phyloP scores from a whole-genome alignment of 1,284 basidiomycete species.

The Cutaneotrichosporon spelunceum region DNA sequence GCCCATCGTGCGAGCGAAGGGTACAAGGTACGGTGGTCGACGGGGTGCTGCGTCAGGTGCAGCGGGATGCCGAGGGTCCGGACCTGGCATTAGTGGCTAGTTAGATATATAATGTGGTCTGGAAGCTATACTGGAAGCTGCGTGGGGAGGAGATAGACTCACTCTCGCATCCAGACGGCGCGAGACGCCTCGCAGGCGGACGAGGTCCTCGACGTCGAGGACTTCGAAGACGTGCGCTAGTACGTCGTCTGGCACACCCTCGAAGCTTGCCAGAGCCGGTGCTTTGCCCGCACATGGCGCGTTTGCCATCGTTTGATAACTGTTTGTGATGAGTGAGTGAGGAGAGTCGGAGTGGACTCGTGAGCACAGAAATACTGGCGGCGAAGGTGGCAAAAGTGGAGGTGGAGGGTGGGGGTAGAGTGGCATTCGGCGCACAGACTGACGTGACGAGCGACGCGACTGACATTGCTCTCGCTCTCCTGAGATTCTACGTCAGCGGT shows the following conservation, averaged over 20 bases:
- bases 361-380: background rate
- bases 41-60: slow-evolving; percentile 33
- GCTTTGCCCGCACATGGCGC: background rate
- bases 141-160: slow-evolving; percentile 11
- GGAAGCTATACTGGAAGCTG: too few relatives aligned
- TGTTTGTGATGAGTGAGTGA: background rate
- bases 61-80: slow-evolving; percentile 33
- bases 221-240: slow-evolving; percentile 31
- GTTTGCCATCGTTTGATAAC: background rate
- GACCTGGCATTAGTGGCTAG: slow-evolving; percentile 29
- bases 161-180: slow-evolving; percentile 26
- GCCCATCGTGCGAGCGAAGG: slow-evolving; percentile 27
- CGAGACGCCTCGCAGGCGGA: slow-evolving; percentile 22
- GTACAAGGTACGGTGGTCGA: slow-evolving; percentile 28
- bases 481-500: background rate
- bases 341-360: background rate
- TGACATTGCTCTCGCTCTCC: background rate
- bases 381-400: slow-evolving; percentile 3
- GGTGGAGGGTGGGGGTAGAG: background rate
- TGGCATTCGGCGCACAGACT: slow-evolving; percentile 4
- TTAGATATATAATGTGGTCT: too few relatives aligned
- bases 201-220: slow-evolving; percentile 29
- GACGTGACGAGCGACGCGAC: slow-evolving; percentile 9
- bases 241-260: slow-evolving; percentile 42
- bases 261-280: slow-evolving; percentile 23